These are phyloP conservation scores for Rhizopogon vesiculosus DNA, from an alignment of 768 basidiomycete species.

Conservation along the genomic window DNA sequence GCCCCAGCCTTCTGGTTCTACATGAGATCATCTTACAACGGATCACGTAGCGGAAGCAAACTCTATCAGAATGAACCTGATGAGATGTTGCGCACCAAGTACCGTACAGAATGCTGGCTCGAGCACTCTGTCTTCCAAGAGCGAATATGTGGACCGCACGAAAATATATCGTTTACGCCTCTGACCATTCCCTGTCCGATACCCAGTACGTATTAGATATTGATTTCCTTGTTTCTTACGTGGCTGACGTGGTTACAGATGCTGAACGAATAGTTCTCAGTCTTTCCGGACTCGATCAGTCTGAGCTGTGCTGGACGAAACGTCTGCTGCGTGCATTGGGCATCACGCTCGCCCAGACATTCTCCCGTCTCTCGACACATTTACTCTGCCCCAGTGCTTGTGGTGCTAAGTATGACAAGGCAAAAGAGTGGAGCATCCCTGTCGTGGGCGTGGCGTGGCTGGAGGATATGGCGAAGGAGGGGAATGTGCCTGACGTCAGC, in stretches of 20 bases:
- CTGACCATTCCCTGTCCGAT: conserved; percentile 57
- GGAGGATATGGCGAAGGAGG: conserved; percentile 48
- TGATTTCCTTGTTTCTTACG: not conserved
- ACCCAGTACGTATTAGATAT: conserved; percentile 35
- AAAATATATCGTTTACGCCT: conserved; percentile 69
- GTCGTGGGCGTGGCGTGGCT: conserved; percentile 75
- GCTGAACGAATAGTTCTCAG: conserved; percentile 56
- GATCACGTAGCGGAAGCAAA: conserved; percentile 57
- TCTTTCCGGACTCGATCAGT: conserved; percentile 72
- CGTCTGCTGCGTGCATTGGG: conserved; percentile 67
- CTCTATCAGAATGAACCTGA: conserved; percentile 57
- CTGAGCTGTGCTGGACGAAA: conserved; percentile 60
- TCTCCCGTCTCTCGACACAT: conserved; percentile 70
- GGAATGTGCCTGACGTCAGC: conserved; percentile 36
- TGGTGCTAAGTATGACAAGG: conserved; percentile 77
- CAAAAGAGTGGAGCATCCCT: conserved; percentile 72
- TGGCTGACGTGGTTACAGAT: conserved; percentile 30
- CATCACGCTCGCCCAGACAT: conserved; percentile 48
- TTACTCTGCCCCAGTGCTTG: conserved; percentile 68
- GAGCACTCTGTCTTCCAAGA: conserved; percentile 81
- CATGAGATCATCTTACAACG: not conserved
- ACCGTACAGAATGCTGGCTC: conserved; percentile 92
- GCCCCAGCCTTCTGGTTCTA: conserved; percentile 4
- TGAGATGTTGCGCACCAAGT: conserved; percentile 41
- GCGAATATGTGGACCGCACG: conserved; percentile 59